These are phyloP conservation scores for Biscutella auriculata DNA, from an alignment of 441 rosid species.

Conservation along the genomic window DNA sequence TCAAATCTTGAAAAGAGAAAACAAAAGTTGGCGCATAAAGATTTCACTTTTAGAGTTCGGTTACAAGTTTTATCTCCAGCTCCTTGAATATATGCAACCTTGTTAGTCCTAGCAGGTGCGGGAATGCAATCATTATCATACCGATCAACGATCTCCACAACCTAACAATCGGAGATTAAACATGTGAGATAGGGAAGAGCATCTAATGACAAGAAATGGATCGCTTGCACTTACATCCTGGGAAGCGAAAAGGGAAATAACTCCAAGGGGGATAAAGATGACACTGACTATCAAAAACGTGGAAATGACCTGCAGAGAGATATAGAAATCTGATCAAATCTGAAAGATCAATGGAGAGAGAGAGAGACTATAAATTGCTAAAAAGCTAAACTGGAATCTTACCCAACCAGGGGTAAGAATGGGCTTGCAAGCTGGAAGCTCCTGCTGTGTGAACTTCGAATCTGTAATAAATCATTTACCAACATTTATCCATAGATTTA, in stretches of 20 bases:
- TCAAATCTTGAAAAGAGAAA: too few species aligned
- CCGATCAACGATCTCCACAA: conserved; percentile 78
- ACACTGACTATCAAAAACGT: conserved; percentile 81
- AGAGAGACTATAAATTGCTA: too few species aligned
- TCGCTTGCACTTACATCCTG: conserved; percentile 42
- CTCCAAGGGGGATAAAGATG: conserved; percentile 81
- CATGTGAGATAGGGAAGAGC: conserved; percentile 7
- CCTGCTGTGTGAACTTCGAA: conserved; percentile 89
- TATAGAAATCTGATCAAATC: neutral
- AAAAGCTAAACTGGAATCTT: conserved; percentile 10
- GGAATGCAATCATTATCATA: conserved; percentile 71
- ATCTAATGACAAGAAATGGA: neutral
- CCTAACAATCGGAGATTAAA: conserved; percentile 29
- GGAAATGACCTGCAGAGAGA: conserved; percentile 55
- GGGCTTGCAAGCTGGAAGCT: conserved; percentile 97
- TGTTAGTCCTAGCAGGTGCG: conserved; percentile 27
- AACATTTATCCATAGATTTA: neutral
- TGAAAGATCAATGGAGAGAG: neutral
- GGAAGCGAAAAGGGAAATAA: conserved; percentile 72
- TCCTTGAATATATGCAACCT: conserved; percentile 51
- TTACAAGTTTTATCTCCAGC: conserved; percentile 31
- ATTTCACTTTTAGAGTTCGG: conserved; percentile 42
- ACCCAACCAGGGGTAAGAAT: conserved; percentile 96
- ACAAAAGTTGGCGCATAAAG: too few species aligned
- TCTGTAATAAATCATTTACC: conserved; percentile 33